A percentile compares a stretch with the other conserved stretches of the same genome.
Conservation (phyloP, 1,284 basidiomycete genomes). For the Wallemia mellicola region DNA sequence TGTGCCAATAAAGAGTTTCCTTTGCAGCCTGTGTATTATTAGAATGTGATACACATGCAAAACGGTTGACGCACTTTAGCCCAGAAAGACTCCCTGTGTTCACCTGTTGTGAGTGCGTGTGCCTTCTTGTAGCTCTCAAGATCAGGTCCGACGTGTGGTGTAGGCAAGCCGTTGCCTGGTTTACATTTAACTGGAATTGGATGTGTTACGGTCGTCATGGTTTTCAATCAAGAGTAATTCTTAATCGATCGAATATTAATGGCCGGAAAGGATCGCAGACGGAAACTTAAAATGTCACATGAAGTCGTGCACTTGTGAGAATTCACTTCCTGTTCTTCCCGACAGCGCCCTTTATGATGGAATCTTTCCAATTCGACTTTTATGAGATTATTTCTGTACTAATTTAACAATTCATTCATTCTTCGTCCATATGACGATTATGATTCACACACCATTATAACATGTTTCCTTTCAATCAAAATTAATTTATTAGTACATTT, state of each 20-base stretch:
- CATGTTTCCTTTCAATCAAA: no score
- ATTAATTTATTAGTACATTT: no score
- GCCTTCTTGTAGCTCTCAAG: constrained; percentile 34
- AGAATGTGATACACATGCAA: no score
- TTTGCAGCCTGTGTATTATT: constrained; percentile 30
- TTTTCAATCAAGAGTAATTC: no score
- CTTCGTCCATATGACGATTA: no score
- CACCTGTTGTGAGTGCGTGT: constrained; percentile 40
- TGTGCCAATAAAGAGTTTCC: constrained; percentile 61
- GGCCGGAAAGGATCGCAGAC: no score
- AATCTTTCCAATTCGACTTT: neutral
- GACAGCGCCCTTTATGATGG: neutral
- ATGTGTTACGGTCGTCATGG: constrained; percentile 15
- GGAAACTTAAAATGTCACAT: neutral
- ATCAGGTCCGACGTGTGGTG: constrained; percentile 43
- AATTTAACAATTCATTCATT: no score
- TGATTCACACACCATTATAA: no score
- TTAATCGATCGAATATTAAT: no score
- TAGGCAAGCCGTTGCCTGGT: constrained; percentile 23
- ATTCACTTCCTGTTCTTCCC: neutral
- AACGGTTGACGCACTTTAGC: constrained; percentile 36
- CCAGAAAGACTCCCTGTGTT: constrained; percentile 61
- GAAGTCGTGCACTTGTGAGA: neutral
- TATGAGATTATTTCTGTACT: no score
- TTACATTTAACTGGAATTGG: constrained; percentile 38